Conservation (phyloP, 129 eudicot species). For the Scalesia atractyloides region DNA sequence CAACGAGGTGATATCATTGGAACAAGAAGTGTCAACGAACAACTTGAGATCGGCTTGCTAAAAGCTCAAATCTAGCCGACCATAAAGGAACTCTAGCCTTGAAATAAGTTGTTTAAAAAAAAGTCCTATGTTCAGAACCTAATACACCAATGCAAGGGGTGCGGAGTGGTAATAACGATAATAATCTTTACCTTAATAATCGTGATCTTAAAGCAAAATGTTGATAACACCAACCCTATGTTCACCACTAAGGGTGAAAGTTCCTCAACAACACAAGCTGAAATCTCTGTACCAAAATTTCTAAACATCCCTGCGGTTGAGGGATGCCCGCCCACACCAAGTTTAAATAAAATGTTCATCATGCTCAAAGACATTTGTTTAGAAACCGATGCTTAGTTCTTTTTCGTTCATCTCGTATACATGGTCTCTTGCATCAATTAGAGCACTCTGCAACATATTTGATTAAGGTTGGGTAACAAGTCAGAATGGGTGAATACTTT, state of each 20-base stretch:
- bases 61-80: no score
- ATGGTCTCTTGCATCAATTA: slow-evolving; percentile 89
- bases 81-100: no score
- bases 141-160: not conserved
- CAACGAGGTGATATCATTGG: no score
- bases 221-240: not conserved
- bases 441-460: slow-evolving; percentile 68
- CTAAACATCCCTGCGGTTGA: slow-evolving; percentile 22
- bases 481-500: not conserved
- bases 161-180: not conserved
- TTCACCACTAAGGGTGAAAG: not conserved
- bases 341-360: not conserved
- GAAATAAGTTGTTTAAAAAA: no score
- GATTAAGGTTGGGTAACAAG: slow-evolving; percentile 9
- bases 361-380: slow-evolving; percentile 16
- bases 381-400: slow-evolving; percentile 68
- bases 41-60: no score
- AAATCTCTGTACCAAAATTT: slow-evolving; percentile 49
- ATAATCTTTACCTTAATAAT: slow-evolving; percentile 3
- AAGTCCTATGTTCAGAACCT: not conserved
- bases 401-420: slow-evolving; percentile 92
- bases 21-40: no score
- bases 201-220: not conserved
- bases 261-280: slow-evolving; percentile 21
- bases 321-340: slow-evolving; percentile 15